Evolutionary conservation across 1,284 basidiomycete species (phyloP).

Genomic region (Cryptococcus wingfieldii): DNA sequence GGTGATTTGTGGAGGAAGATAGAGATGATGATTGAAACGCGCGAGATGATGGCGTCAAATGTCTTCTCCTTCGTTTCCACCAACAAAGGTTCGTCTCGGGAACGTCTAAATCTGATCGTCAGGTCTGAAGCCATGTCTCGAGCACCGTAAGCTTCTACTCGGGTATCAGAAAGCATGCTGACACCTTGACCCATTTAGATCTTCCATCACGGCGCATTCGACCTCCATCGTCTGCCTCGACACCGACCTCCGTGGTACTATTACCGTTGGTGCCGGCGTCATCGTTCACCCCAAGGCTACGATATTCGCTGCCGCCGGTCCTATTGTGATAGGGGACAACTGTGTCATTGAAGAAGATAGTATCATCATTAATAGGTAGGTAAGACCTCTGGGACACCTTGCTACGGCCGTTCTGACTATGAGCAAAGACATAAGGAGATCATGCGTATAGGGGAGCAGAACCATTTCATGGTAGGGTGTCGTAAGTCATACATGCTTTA

Average conservation of each 20-base stretch:
- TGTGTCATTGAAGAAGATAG: slow-evolving; percentile 89
- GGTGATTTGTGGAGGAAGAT: not conserved
- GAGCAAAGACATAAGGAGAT: not conserved
- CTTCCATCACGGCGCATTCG: slow-evolving; percentile 61
- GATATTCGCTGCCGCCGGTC: slow-evolving; percentile 79
- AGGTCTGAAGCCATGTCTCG: not conserved
- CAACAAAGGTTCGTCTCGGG: not conserved
- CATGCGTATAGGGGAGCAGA: slow-evolving; percentile 71
- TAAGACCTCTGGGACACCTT: not conserved
- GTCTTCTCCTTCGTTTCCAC: not conserved
- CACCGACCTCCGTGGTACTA: slow-evolving; percentile 81
- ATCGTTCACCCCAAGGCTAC: slow-evolving; percentile 92
- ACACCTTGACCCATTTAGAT: not conserved
- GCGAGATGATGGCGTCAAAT: slow-evolving; percentile 5
- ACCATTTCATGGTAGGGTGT: slow-evolving; percentile 87
- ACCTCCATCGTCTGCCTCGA: slow-evolving; percentile 81
- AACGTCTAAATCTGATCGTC: not conserved
- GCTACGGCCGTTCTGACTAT: not conserved
- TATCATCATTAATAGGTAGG: slow-evolving; percentile 67
- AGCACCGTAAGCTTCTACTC: not conserved
- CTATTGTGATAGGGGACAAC: slow-evolving; percentile 78
- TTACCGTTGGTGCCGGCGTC: slow-evolving; percentile 79
- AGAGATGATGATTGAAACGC: not conserved
- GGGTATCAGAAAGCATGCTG: no score
- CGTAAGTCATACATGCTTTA: slow-evolving; percentile 54